Base-by-base conservation (phyloP, 202 grass and related monocot species). In the Carex arenaria region DNA sequence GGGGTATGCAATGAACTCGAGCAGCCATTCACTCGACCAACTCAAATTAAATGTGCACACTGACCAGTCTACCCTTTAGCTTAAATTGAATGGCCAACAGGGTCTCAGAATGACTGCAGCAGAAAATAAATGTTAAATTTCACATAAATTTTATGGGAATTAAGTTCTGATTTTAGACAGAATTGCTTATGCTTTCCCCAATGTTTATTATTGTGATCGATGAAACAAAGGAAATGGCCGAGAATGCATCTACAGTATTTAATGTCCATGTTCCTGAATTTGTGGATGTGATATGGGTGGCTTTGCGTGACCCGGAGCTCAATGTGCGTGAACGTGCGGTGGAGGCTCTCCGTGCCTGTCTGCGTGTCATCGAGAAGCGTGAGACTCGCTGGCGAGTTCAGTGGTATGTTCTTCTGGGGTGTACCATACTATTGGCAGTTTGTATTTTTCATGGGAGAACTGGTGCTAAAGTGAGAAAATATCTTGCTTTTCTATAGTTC, bases 301-400 rank as follows among this genome's bases (percentile, higher is more conserved):
- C 95, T 32, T 84, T 98, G 60, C 89, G 91, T 83, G 95, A 98
- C 57, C 91, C 95, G 45, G 94, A 87, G 79, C 88, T 92, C 49
- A 87, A 88, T 89, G 89, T 98, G 72, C 89, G 95, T 13, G 95
- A 98, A 68, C 83, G 88, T 72, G 93, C 95, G 45, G 95, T 98
- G 81, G 95, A 98, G 85, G 95, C 95, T 18, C 88, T 98, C 67
- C 89, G 95, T 85, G 92, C 92, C 47, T 98, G 95, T 85, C 89
- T 98, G 56, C 91, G 92, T 84, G 95, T 98, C 84, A 98, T 98
- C 59, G 95, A 98, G 86, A 95, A 90, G 85, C 89, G 95, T 52
- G 95, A 98, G 86, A 98, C 95, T 42, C 95, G 95, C n/a, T 98
- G 95, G 95, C 90, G 95, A 60, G 95, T 95, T 64, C 95, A 98